Percentiles rank a stretch among this genome's conserved stretches.
phyloP scores from a whole-genome alignment of 768 basidiomycete species.

The Leccinum olivaceopallidum region DNA sequence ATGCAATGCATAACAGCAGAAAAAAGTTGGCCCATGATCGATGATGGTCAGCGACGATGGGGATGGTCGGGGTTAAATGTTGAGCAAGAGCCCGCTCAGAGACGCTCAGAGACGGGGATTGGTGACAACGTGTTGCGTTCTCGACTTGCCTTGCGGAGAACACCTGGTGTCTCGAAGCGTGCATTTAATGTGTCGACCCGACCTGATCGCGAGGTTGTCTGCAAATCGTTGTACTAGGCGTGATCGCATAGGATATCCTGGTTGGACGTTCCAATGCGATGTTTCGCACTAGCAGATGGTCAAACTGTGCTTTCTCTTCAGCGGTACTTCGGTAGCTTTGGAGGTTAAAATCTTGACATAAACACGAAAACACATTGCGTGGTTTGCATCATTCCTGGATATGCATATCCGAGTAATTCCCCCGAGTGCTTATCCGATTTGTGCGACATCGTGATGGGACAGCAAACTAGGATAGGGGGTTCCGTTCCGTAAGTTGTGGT shows the following conservation, averaged over 20 bases:
- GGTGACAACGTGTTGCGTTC: conserved; percentile 8
- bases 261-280: background rate
- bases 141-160: conserved; percentile 2
- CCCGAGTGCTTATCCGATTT: background rate
- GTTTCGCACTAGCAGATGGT: background rate
- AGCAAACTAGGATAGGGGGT: background rate
- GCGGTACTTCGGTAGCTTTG: background rate
- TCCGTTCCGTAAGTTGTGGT: conserved; percentile 8
- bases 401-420: background rate
- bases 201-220: background rate
- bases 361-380: background rate
- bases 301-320: background rate
- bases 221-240: background rate
- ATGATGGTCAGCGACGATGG: conserved; percentile 11
- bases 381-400: background rate
- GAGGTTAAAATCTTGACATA: background rate
- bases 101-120: conserved; percentile 3
- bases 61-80: conserved; percentile 4
- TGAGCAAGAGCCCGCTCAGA: background rate
- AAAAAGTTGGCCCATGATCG: conserved; percentile 24
- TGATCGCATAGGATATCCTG: background rate
- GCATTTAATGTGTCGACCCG: conserved; percentile 6
- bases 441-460: background rate
- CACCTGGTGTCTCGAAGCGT: conserved; percentile 6
- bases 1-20: conserved; percentile 9